Evolutionary conservation across 148 eudicot species (phyloP).

Genomic region (Vaccinium myrtillus): DNA sequence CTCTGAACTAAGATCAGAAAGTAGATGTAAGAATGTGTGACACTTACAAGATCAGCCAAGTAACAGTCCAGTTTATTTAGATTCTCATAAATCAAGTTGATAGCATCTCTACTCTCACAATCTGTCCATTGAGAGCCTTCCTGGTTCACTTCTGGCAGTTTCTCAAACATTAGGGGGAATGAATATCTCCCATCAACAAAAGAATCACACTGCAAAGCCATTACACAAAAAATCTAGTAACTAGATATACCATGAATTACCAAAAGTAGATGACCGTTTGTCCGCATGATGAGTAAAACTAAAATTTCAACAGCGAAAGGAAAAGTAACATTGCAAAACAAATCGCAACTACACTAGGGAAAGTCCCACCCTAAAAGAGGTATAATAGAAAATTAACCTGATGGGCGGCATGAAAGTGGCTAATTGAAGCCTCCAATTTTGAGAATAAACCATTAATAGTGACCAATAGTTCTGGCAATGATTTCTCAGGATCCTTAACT

Average conservation of each 20-base stretch:
- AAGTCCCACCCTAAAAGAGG: not conserved
- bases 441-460: slow-evolving; percentile 57
- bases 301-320: not conserved
- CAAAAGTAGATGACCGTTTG: not conserved
- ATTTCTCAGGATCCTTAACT: slow-evolving; percentile 66
- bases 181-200: slow-evolving; percentile 54
- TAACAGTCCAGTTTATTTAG: slow-evolving; percentile 71
- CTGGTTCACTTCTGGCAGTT: slow-evolving; percentile 58
- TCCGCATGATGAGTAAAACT: not conserved
- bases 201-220: slow-evolving; percentile 51
- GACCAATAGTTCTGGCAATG: slow-evolving; percentile 56
- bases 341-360: not conserved
- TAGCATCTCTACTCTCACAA: slow-evolving; percentile 66
- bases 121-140: slow-evolving; percentile 81
- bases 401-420: slow-evolving; percentile 53
- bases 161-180: slow-evolving; percentile 49
- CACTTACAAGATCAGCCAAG: slow-evolving; percentile 62
- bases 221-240: slow-evolving; percentile 5
- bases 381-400: slow-evolving; percentile 43
- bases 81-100: slow-evolving; percentile 62
- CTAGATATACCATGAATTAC: not conserved
- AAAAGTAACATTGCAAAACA: not conserved
- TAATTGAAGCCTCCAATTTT: slow-evolving; percentile 72
- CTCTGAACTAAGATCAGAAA: not conserved
- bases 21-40: slow-evolving; percentile 10